phyloP scores from a whole-genome alignment of 805 yeast species.

The Yamadazyma akitaensis region DNA sequence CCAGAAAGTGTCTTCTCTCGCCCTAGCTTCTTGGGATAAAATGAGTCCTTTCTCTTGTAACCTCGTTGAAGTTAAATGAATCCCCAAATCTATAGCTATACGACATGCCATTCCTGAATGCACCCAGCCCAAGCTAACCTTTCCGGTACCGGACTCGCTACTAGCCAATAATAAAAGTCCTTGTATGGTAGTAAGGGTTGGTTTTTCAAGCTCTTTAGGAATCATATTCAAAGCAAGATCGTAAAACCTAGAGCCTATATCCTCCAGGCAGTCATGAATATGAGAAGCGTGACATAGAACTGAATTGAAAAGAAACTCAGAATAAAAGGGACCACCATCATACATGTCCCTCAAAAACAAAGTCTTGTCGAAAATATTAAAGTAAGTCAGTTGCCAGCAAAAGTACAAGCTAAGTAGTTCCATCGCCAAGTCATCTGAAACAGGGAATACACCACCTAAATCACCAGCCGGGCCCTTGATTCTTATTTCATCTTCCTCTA shows the following conservation, averaged over 20 bases:
- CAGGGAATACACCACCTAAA: neutral
- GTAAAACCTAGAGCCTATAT: conserved; percentile 5
- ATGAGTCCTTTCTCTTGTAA: conserved; percentile 6
- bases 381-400: conserved; percentile 14
- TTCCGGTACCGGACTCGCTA: conserved; percentile 11
- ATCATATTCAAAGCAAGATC: conserved; percentile 8
- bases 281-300: conserved; percentile 11
- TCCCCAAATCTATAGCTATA: conserved; percentile 14
- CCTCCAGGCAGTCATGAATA: conserved; percentile 4
- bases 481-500: no score
- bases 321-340: conserved; percentile 9
- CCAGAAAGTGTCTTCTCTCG: conserved; percentile 12
- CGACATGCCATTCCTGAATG: conserved; percentile 13
- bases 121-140: conserved; percentile 10
- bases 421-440: conserved; percentile 1
- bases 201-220: conserved; percentile 9
- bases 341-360: conserved; percentile 12
- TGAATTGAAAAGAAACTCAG: conserved; percentile 11
- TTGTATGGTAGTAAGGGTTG: conserved; percentile 11
- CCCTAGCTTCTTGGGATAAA: conserved; percentile 9
- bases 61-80: conserved; percentile 8
- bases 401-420: conserved; percentile 10
- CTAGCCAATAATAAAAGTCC: conserved; percentile 12
- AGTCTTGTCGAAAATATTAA: conserved; percentile 8
- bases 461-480: no score